Conservation (phyloP, 1,284 basidiomycete genomes). For the Ustilago loliicola region DNA sequence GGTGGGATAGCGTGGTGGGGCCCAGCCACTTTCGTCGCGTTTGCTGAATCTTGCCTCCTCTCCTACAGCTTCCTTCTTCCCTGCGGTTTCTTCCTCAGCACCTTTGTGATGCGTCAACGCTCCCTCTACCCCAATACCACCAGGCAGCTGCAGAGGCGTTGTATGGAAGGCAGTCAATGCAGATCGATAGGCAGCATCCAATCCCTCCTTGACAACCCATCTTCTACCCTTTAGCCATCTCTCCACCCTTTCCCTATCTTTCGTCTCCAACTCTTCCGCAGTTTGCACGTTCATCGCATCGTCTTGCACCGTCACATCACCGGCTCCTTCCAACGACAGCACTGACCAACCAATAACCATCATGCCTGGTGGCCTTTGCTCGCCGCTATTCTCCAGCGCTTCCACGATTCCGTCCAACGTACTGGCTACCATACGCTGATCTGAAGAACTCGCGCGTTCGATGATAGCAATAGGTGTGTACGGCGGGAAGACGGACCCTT, state of each 20-base stretch:
- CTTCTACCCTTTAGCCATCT: slow-evolving; percentile 49
- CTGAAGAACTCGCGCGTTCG: slow-evolving; percentile 90
- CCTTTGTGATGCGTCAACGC: slow-evolving; percentile 20
- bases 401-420: slow-evolving; percentile 81
- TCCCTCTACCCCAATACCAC: neutral
- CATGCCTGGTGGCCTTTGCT: slow-evolving; percentile 95
- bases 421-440: slow-evolving; percentile 86
- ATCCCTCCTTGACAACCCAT: slow-evolving; percentile 56
- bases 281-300: slow-evolving; percentile 51
- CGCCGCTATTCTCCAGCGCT: slow-evolving; percentile 81
- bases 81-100: neutral
- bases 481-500: slow-evolving; percentile 79
- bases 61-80: neutral
- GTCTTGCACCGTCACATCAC: slow-evolving; percentile 74
- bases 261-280: slow-evolving; percentile 22
- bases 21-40: slow-evolving; percentile 56
- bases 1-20: slow-evolving; percentile 53
- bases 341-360: slow-evolving; percentile 91
- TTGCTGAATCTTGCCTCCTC: slow-evolving; percentile 21
- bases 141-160: slow-evolving; percentile 22
- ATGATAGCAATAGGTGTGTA: slow-evolving; percentile 90
- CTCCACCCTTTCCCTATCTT: slow-evolving; percentile 46
- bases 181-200: slow-evolving; percentile 51
- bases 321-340: slow-evolving; percentile 73
- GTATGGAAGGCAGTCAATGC: slow-evolving; percentile 28